A percentile compares a stretch with the other conserved stretches of the same genome.
These are phyloP conservation scores for Botrytis sinoallii DNA, from an alignment of 2,329 filamentous ascomycete species.

Conservation along the genomic window DNA sequence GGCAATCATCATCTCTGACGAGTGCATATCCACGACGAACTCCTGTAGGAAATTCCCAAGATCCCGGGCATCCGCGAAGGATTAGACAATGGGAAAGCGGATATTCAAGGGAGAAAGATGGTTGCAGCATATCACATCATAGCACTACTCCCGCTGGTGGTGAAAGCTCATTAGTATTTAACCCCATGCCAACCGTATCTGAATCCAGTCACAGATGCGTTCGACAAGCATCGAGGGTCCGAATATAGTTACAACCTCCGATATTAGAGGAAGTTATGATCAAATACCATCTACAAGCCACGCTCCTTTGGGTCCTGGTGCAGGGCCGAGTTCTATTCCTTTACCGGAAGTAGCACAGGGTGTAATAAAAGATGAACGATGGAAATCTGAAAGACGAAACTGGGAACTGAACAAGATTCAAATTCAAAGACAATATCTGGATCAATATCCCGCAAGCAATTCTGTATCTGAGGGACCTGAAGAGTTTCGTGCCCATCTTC, in stretches of 20 bases:
- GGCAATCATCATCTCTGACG: not conserved
- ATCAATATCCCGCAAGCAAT: no score
- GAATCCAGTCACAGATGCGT: not conserved
- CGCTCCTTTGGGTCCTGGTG: no score
- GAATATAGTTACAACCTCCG: not conserved
- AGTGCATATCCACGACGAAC: not conserved
- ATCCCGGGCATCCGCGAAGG: not conserved
- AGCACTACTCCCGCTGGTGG: not conserved
- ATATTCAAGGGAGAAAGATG: not conserved
- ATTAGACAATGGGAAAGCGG: not conserved
- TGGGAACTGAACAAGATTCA: no score
- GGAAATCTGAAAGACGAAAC: no score
- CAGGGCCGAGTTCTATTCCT: no score
- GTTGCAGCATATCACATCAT: fast-evolving
- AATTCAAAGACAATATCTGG: no score
- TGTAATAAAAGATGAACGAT: no score
- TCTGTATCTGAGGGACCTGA: no score
- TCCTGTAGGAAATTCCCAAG: not conserved
- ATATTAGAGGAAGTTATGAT: no score
- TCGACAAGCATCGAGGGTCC: not conserved
- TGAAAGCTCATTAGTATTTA: not conserved
- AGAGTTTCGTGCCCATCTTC: no score
- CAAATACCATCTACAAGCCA: no score
- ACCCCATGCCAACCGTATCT: not conserved
- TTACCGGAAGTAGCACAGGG: no score